Base-by-base conservation (phyloP, 2,329 filamentous ascomycete species). In the Penicillium sp. region DNA sequence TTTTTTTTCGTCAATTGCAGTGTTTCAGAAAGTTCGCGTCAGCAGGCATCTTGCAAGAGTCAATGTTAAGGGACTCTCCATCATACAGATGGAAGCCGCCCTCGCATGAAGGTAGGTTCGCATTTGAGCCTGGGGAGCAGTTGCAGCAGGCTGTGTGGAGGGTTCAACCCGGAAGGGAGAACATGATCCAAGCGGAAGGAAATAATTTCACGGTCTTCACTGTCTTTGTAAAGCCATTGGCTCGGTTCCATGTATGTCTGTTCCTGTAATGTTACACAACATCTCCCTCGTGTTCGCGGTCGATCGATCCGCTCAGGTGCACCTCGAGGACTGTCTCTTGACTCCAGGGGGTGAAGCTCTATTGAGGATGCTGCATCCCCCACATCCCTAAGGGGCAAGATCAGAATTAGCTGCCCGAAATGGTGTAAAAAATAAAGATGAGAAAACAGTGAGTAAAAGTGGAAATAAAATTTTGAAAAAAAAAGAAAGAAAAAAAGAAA, bases 351-450 rank as follows among this genome's bases (percentile, higher is more conserved):
- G 55, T 42, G 26, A 25, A 52, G 55, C 56, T 61, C 59, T 65
- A 68, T 64, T 61, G 65, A 60, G 46, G 28, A 49, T 37, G 30
- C 11, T 55, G 54, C 57, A 61, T 61, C 63, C 66, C 67, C 67
- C 65, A 68, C 65, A 64, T 69, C 62, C 60, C 60, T 43, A 67
- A 64, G 67, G 59, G 57, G 59, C 54, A 61, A 59, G 45, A 45
- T 35, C 45, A 56, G 56, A 61, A 59, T 42, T 52, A 40, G 40
- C 2, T 10, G 35, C n/a, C 7, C 42, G 37, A 55, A 33, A 25
- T 25, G 3, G 26, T 22, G 37, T 33, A 13, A 4, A 30, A 26
- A 35, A 10, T 25, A 28, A 45, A 4, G 13, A 48, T 10, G 25
- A 35, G 37, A 56, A 48, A 49, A 22, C 1, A 22, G 19, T 22